Evolutionary conservation across 345 rosid species (phyloP), one percentile per base, ranked within the genome.

Genomic region (Lumnitzera littorea): DNA sequence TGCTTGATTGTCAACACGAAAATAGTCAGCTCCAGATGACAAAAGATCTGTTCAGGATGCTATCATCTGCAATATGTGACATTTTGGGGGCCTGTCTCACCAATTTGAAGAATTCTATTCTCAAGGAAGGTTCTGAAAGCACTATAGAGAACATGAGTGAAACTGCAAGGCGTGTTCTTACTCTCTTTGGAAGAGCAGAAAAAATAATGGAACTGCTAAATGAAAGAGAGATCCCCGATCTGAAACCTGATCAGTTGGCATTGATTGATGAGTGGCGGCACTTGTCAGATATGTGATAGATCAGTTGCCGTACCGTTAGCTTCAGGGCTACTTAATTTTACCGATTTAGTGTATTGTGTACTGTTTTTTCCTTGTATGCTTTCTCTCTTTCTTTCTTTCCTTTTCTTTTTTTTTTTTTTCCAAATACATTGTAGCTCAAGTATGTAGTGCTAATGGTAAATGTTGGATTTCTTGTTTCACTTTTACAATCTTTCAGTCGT

Each of bases 71-170:
- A 78, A 78, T 81, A 68, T 87, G 94, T 2, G 91, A 89, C 71
- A 79, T 87, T 46, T 50, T 87, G 11, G 77, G 78, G 15, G 96
- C 96, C 52, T 92, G 96, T 70, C 88, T 92, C 58, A 80, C 88
- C 46, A 89, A 89, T 73, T 64, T 85, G 36, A 66, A 63, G 6
- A 72, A 51, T 1, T 81, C 74, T 48, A 83, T 92, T 62, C 62
- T 72, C 2, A 49, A 24, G 31, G 87, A 78, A 76, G 85, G 91
- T 80, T 70, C 73, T 68, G 67, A 64, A 61, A 84, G 75, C 67
- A 73, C 73, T 41, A 57, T 82, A 71, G 94, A 68, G 17, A 70
- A 68, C 17, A 82, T 95, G 72, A 84, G 74, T 70, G 75, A 72
- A 24, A 68, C 77, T 15, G 86, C 79, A 12, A 63, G 84, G 63